These are phyloP conservation scores for Hyphopichia burtonii DNA, from an alignment of 1,139 yeast genomes.

Conservation along the genomic window DNA sequence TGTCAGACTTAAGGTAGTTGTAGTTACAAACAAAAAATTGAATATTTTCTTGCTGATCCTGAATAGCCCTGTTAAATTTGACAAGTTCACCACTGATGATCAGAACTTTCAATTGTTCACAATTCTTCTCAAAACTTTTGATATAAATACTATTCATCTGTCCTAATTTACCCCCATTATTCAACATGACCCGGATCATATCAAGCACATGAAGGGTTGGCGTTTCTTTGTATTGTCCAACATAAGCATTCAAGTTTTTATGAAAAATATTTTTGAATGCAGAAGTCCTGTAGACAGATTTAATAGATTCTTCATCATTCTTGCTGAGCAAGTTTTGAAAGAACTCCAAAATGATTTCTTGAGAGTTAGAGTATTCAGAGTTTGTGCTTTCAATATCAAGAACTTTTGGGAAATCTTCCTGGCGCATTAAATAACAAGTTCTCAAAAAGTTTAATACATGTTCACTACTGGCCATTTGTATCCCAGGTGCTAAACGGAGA, in stretches of 20 bases:
- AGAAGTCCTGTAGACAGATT: constrained; percentile 28
- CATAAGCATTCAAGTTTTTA: constrained; percentile 20
- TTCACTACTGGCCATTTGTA: constrained; percentile 19
- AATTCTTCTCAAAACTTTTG: constrained; percentile 44
- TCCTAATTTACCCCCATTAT: constrained; percentile 41
- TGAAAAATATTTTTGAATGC: constrained; percentile 27
- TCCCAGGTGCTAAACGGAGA: constrained; percentile 16
- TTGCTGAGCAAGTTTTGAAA: constrained; percentile 28
- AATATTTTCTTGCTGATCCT: constrained; percentile 63
- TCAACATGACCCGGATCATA: constrained; percentile 34
- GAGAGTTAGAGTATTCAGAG: constrained; percentile 10
- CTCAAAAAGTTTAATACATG: constrained; percentile 38
- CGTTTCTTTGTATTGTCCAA: constrained; percentile 18
- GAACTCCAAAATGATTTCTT: constrained; percentile 24
- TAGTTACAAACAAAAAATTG: constrained; percentile 51
- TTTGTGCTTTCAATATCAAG: constrained; percentile 15
- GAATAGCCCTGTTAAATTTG: constrained; percentile 50
- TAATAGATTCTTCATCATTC: constrained; percentile 40
- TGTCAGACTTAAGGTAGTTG: constrained; percentile 44
- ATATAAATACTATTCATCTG: constrained; percentile 37
- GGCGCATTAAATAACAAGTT: constrained; percentile 34
- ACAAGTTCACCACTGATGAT: constrained; percentile 49
- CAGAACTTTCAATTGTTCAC: constrained; percentile 42
- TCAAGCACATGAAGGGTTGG: constrained; percentile 29
- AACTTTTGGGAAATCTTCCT: constrained; percentile 21